phyloP scores from a whole-genome alignment of 352 stramenopile genomes.

The Pythium chondricola region DNA sequence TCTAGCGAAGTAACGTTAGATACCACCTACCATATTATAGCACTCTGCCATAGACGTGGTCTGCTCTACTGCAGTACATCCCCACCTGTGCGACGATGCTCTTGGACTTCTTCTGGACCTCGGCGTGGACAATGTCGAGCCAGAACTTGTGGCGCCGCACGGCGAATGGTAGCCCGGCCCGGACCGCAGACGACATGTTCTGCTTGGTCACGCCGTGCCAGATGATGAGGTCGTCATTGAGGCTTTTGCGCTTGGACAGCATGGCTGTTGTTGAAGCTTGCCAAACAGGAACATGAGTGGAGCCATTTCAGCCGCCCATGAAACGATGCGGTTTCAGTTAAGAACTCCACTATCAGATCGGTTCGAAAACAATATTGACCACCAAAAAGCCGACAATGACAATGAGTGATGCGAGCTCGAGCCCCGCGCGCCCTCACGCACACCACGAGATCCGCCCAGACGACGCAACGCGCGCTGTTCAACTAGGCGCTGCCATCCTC shows the following conservation, averaged over 20 bases:
- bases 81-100: slow-evolving; percentile 35
- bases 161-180: slow-evolving; percentile 27
- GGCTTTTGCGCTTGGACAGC: slow-evolving; percentile 39
- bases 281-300: neutral
- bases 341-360: too few relatives aligned
- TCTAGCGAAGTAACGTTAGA: slow-evolving; percentile 13
- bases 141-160: slow-evolving; percentile 35
- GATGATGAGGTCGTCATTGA: slow-evolving; percentile 50
- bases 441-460: slow-evolving; percentile 7
- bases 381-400: neutral
- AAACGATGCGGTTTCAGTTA: slow-evolving; percentile 1
- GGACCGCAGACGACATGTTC: slow-evolving; percentile 37
- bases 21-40: too few relatives aligned
- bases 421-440: too few relatives aligned
- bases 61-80: too few relatives aligned
- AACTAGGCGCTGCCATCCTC: slow-evolving; percentile 29
- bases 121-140: slow-evolving; percentile 41
- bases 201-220: slow-evolving; percentile 47
- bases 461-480: slow-evolving; percentile 18
- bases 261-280: slow-evolving; percentile 5
- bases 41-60: too few relatives aligned
- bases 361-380: neutral
- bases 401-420: too few relatives aligned
- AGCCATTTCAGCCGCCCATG: neutral
- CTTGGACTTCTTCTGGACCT: slow-evolving; percentile 42